Evolutionary conservation across 2,329 filamentous ascomycete genomes (phyloP).

Genomic region (Xylaria sp.): DNA sequence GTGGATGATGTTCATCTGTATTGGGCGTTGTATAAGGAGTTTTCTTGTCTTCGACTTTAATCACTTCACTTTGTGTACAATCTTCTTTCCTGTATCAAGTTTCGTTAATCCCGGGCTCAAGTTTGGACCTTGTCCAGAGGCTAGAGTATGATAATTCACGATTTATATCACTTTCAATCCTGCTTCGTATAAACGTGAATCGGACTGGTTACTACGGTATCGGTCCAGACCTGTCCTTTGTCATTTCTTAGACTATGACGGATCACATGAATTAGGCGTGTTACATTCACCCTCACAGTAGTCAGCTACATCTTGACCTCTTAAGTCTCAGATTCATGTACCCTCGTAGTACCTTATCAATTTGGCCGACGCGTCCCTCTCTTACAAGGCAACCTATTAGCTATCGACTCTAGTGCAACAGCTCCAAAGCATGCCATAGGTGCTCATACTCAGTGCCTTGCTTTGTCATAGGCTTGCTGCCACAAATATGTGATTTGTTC

Average conservation of each 20-base stretch:
- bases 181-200: neutral
- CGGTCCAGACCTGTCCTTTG: neutral
- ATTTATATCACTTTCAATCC: slow-evolving; percentile 16
- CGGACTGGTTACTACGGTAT: neutral
- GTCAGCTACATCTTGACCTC: neutral
- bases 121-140: slow-evolving; percentile 8
- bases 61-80: slow-evolving; percentile 9
- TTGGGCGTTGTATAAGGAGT: slow-evolving; percentile 23
- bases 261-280: neutral
- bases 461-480: neutral
- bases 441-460: neutral
- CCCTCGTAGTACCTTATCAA: neutral
- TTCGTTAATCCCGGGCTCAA: slow-evolving; percentile 18
- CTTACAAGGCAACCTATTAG: neutral
- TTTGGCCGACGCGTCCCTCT: neutral
- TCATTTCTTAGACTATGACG: neutral
- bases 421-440: slow-evolving; percentile 1
- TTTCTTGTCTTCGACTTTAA: slow-evolving; percentile 5
- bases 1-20: slow-evolving; percentile 2
- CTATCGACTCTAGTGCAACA: neutral
- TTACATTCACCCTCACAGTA: neutral
- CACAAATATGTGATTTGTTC: neutral
- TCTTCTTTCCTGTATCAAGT: slow-evolving; percentile 27
- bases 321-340: neutral
- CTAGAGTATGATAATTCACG: slow-evolving; percentile 33